Evolutionary conservation across 345 rosid species (phyloP).

Genomic region (Abelmoschus esculentus): DNA sequence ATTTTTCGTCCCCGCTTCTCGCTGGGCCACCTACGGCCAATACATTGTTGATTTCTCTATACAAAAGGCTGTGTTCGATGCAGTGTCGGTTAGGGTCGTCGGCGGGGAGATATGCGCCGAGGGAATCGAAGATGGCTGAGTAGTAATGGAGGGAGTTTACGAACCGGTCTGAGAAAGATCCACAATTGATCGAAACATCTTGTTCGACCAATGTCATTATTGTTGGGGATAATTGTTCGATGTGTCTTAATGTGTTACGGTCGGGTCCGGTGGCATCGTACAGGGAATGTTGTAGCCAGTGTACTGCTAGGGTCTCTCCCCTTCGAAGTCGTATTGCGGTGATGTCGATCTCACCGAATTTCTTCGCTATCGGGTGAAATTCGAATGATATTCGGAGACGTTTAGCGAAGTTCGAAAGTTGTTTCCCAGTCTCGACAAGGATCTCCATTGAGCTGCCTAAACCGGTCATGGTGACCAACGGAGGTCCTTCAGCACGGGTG

Average conservation of each 20-base stretch:
- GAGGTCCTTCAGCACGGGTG: conserved; percentile 55
- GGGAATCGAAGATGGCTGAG: conserved; percentile 53
- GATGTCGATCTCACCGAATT: conserved; percentile 43
- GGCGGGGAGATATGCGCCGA: conserved; percentile 31
- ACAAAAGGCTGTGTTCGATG: conserved; percentile 43
- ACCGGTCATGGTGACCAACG: conserved; percentile 49
- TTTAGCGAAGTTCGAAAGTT: conserved; percentile 50
- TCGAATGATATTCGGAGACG: conserved; percentile 50
- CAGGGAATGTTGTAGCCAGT: conserved; percentile 57
- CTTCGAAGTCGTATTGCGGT: conserved; percentile 25
- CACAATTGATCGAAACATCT: conserved; percentile 39
- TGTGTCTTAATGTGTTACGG: conserved; percentile 40
- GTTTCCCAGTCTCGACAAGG: conserved; percentile 48
- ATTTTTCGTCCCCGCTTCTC: conserved; percentile 60
- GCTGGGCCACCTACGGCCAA: conserved; percentile 59
- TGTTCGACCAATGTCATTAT: conserved; percentile 55
- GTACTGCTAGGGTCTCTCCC: conserved; percentile 51
- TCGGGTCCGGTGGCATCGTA: conserved; percentile 58
- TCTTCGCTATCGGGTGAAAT: conserved; percentile 53
- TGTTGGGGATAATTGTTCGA: conserved; percentile 37
- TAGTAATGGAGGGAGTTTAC: conserved; percentile 57
- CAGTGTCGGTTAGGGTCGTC: conserved; percentile 38
- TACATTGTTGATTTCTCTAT: conserved; percentile 51
- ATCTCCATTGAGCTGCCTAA: conserved; percentile 46
- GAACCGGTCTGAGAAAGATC: conserved; percentile 51